Conservation (phyloP, 2,329 filamentous ascomycete species). For the Colletotrichum orbiculare region DNA sequence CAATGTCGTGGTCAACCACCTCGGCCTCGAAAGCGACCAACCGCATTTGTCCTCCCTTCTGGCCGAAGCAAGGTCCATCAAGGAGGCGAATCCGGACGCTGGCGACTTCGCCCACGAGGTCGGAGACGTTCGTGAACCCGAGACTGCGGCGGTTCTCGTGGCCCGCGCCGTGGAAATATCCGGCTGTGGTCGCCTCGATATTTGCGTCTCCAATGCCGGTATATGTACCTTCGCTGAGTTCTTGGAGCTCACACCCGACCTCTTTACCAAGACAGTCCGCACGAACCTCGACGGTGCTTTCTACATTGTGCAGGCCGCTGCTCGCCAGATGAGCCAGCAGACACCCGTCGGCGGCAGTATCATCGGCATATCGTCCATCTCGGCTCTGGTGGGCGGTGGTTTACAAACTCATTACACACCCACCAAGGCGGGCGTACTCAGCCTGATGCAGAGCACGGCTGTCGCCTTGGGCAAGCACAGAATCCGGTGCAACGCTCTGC, state of each 20-base stretch:
- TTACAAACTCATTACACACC: conserved; percentile 88
- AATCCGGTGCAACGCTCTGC: conserved; percentile 84
- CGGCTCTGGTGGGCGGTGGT: conserved; percentile 81
- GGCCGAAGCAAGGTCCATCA: conserved; percentile 61
- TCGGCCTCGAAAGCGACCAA: conserved; percentile 67
- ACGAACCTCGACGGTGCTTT: conserved; percentile 93
- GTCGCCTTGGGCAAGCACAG: conserved; percentile 80
- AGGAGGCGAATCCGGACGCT: conserved; percentile 54
- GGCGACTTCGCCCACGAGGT: conserved; percentile 73
- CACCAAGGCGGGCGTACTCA: conserved; percentile 85
- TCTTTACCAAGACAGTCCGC: conserved; percentile 77
- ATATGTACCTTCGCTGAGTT: conserved; percentile 92
- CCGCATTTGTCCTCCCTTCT: conserved; percentile 64
- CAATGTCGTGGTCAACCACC: conserved; percentile 83
- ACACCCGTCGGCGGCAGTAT: conserved; percentile 79
- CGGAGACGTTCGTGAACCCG: conserved; percentile 81
- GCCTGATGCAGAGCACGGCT: conserved; percentile 85
- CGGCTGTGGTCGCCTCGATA: conserved; percentile 68
- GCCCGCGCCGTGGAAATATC: conserved; percentile 71
- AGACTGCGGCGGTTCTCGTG: conserved; percentile 77
- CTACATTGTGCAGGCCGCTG: conserved; percentile 86
- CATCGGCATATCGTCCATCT: conserved; percentile 80
- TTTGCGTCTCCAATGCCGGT: conserved; percentile 90
- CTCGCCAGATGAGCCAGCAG: conserved; percentile 80
- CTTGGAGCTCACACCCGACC: conserved; percentile 75